Percentiles rank a stretch among this genome's conserved stretches.
Evolutionary conservation across 1,139 yeast species (phyloP).

Genomic region (Geotrichum europaeum): DNA sequence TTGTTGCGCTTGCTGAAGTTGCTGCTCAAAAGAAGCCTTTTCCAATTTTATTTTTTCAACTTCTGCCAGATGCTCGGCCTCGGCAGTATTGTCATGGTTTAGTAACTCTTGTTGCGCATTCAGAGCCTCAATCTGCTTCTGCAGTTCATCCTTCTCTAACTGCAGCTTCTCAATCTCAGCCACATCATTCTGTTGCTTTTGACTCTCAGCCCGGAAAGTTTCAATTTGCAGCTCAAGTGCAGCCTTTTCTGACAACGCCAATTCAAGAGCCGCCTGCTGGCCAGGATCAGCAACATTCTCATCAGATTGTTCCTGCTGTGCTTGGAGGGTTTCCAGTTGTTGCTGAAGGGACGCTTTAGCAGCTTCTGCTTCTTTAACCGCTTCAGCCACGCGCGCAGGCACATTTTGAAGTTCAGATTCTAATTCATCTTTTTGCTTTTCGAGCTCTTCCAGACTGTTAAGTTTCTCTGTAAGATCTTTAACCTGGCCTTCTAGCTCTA

Average conservation of each 20-base stretch:
- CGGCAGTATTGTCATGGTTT: neutral
- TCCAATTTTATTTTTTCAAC: neutral
- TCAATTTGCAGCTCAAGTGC: neutral
- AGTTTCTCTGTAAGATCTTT: neutral
- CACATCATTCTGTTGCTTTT: neutral
- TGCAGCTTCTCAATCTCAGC: neutral
- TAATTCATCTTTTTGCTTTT: neutral
- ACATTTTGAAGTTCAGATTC: neutral
- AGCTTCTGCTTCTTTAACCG: neutral
- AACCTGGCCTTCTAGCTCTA: conserved; percentile 1
- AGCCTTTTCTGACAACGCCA: neutral
- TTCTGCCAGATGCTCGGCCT: neutral
- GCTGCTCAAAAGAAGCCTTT: neutral
- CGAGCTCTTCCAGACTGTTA: neutral
- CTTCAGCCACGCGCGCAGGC: neutral
- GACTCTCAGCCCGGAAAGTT: neutral
- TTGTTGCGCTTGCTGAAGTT: neutral
- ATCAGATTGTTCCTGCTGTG: neutral
- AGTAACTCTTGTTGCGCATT: neutral
- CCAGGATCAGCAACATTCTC: neutral
- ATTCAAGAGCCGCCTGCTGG: conserved; percentile 1
- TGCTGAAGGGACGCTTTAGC: neutral
- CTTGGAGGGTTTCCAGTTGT: neutral
- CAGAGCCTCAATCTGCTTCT: neutral
- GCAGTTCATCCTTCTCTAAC: neutral